Evolutionary conservation across 805 yeast genomes (phyloP).

Genomic region (Starmerella sp.): DNA sequence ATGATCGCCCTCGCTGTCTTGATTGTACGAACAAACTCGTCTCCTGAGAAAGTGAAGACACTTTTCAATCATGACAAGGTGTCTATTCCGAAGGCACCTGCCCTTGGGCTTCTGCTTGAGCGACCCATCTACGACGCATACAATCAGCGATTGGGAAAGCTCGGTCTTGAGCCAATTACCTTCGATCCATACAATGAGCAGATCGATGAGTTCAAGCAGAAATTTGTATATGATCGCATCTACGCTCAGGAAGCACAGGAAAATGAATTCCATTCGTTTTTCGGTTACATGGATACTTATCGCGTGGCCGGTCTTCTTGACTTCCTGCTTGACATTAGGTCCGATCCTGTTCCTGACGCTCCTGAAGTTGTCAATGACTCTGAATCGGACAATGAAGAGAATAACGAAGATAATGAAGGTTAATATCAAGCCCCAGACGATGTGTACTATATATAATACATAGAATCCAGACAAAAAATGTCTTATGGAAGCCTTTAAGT

Average conservation of each 20-base stretch:
- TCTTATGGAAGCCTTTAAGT: too few species aligned
- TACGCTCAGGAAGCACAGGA: conserved; percentile 82
- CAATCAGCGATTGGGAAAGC: conserved; percentile 55
- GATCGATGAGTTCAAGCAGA: conserved; percentile 79
- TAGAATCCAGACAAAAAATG: neutral
- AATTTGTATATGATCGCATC: conserved; percentile 81
- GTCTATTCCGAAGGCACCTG: conserved; percentile 95
- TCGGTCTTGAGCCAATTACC: conserved; percentile 67
- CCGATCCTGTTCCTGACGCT: conserved; percentile 7
- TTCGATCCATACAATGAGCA: conserved; percentile 54
- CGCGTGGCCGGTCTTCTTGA: conserved; percentile 54
- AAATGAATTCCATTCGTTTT: conserved; percentile 81
- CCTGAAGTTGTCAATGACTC: conserved; percentile 26
- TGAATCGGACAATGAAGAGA: conserved; percentile 27
- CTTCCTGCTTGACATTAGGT: conserved; percentile 33
- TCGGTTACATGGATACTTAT: conserved; percentile 78
- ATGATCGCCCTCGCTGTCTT: conserved; percentile 94
- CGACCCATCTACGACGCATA: conserved; percentile 84
- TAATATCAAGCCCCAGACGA: neutral
- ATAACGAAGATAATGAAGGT: conserved; percentile 1
- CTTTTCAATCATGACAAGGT: conserved; percentile 66
- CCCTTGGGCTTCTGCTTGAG: conserved; percentile 80
- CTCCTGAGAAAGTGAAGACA: conserved; percentile 59
- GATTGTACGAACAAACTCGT: conserved; percentile 76
- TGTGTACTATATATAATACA: neutral